Evolutionary conservation across 2,329 filamentous ascomycete species (phyloP), one percentile per base, ranked within the genome.

Genomic region (Neonectria magnoliae): DNA sequence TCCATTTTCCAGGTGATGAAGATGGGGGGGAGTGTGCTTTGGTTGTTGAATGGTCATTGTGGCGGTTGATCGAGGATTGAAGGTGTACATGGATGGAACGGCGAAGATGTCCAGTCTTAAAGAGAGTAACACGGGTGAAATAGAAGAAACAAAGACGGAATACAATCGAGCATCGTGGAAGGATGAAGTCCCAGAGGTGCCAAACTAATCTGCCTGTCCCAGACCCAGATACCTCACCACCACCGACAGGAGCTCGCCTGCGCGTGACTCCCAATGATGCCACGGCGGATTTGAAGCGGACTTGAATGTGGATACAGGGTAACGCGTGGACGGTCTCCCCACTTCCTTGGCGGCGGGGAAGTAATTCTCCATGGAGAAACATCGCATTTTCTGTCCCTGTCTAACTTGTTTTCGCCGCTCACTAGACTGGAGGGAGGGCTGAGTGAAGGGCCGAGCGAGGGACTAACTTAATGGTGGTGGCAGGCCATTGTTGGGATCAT

Each of bases 1-100:
- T 20, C 75, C 70, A 62, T 75, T 71, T 47, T 67, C 62, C 16
- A 64, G 63, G 2, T 68, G 74, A 13, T 52, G 36, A 0, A 76
- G 66, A 16, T 74, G 71, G 14, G 70, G 71, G 5, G 51, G 53
- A 0, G 48, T 5, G 45, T 63, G 42, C 4, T 62, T 53, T 18
- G 52, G 33, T 48, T 52, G 33, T 2, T 25, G 38, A 10, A 33
- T 7, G 3, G 68, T 68, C 70, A 70, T 72, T 8, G 8, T 60
- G 48, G 44, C 57, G 31, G 54, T 16, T n/a, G 52, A 8, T 9
- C 58, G 8, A 7, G 3, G 29, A 57, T 20, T 20, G 44, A 33
- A 36, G 11, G 48, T 20, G n/a, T 33, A 22, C 5, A 7, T 7
- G 3, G 20, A 42, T 20, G n/a, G 27, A 38, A 36, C 33, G 45